Evolutionary conservation across 345 rosid species (phyloP), one percentile per base, ranked within the genome.

Genomic region (Linum tenue): DNA sequence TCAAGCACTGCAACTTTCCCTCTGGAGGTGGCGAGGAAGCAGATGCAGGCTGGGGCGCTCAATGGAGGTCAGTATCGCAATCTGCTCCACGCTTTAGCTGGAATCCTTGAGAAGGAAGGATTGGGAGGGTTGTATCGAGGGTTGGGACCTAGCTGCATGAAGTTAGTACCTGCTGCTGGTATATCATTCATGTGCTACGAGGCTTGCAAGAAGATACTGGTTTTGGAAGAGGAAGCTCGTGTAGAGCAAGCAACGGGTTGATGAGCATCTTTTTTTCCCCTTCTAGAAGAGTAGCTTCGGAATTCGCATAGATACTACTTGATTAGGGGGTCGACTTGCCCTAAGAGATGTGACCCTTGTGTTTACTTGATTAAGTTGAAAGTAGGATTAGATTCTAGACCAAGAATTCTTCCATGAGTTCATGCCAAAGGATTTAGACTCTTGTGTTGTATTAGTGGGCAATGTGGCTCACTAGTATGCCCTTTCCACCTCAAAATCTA

Each of bases 111-210:
- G 56, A 62, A 55, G 11, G 71, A 72, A 31, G 75, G 75, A 11
- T 35, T 72, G 37, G 36, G 36, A 43, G 75, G 75, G 22, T 42
- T 72, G n/a, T 72, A 72, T 63, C 66, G 61, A 67, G 75, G 75
- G 14, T 57, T 72, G 51, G 75, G 75, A 16, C 75, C 75, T 62
- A 72, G 70, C 70, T 72, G 75, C 67, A 55, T 72, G 58, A 72
- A 72, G 11, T 15, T 72, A 15, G 64, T 67, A 6, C 78, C 81
- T 40, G 97, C 99, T 55, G 99, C 97, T 55, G 99, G 99, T 65
- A 90, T 94, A 76, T 91, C 99, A 5, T 94, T 94, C 76, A 90
- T 94, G 99, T 94, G 97, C 75, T 94, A 90, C 71, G 97, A 94
- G 75, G 97, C 97, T 36, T 85, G 92, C 80, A 94, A 91, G 76